phyloP scores from a whole-genome alignment of 179 eudicot species.

The Camellia oleifera region DNA sequence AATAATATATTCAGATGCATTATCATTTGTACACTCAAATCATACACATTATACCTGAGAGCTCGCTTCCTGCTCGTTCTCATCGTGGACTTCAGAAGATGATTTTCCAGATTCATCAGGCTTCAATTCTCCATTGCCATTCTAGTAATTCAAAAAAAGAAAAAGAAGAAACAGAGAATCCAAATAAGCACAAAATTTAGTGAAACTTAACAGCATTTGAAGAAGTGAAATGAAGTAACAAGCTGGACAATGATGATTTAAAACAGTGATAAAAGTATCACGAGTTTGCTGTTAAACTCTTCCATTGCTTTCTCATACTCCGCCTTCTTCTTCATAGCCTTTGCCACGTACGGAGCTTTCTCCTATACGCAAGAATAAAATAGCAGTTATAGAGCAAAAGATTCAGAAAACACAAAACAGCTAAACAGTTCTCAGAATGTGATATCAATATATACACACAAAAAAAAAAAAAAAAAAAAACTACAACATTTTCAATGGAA shows the following conservation, averaged over 20 bases:
- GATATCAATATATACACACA: no score
- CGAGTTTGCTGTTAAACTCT: neutral
- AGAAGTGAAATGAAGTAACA: neutral
- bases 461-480: no score
- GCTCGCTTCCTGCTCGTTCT: constrained; percentile 11
- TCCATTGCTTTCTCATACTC: constrained; percentile 6
- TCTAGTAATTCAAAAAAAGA: neutral
- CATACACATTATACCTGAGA: neutral
- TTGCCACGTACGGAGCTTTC: constrained; percentile 6
- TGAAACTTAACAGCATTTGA: neutral
- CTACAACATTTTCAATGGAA: neutral
- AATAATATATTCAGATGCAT: no score
- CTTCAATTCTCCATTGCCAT: neutral
- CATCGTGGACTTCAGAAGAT: neutral
- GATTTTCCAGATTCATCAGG: constrained; percentile 9
- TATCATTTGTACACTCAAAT: neutral
- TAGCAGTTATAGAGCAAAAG: neutral
- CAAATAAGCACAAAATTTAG: neutral
- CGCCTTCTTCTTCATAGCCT: constrained; percentile 8
- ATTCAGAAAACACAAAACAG: neutral
- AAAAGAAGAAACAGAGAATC: neutral
- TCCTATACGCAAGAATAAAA: neutral
- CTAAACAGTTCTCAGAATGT: no score
- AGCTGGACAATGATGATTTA: neutral
- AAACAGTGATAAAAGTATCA: neutral